Evolutionary conservation across 495 filamentous ascomycete genomes (phyloP), one percentile per base, ranked within the genome.

Genomic region (Penicillium canescens): DNA sequence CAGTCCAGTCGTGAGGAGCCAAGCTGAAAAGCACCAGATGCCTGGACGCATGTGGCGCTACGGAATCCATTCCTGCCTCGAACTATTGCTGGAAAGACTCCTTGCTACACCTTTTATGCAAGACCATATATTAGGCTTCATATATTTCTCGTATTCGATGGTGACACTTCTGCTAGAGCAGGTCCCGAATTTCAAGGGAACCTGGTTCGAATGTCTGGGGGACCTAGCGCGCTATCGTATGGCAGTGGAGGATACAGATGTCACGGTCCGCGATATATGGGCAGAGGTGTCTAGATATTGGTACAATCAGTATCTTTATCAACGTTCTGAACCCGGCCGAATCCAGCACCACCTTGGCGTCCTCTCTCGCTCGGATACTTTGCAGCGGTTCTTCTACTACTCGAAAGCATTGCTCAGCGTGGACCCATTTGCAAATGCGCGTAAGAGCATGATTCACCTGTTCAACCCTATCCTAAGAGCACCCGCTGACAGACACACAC

Each of bases 161-260:
- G 86, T 93, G 79, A 85, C 87, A 0, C 66, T 94, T 4, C 72
- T 94, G 0, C 80, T 87, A 47, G 89, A 93, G 63, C 91, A 86
- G 0, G 86, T 92, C 0, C 80, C 86, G 3, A 71, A 78, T 0
- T 96, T 92, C 60, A 80, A 88, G 54, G 88, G 92, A 42, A 95
- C 87, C 0, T 96, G 92, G 92, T 88, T 96, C 23, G 92, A 96
- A 58, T 96, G 90, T 60, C 75, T 96, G 0, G 91, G 91, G 0
- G 90, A 94, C 65, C 68, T 94, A 3, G 86, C 82, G 1, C 69
- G 85, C 26, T 89, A 88, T 48, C 74, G 85, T 0, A 92, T 93
- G 88, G 88, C 88, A 1, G 85, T 92, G 23, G 88, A 93, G 62
- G 86, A 91, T 45, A 77, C 82, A 31, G 84, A 91, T 46, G 69